A percentile compares a stretch with the other conserved stretches of the same genome.
Evolutionary conservation across 2,329 filamentous ascomycete genomes (phyloP).

Genomic region (Claviceps citrina): DNA sequence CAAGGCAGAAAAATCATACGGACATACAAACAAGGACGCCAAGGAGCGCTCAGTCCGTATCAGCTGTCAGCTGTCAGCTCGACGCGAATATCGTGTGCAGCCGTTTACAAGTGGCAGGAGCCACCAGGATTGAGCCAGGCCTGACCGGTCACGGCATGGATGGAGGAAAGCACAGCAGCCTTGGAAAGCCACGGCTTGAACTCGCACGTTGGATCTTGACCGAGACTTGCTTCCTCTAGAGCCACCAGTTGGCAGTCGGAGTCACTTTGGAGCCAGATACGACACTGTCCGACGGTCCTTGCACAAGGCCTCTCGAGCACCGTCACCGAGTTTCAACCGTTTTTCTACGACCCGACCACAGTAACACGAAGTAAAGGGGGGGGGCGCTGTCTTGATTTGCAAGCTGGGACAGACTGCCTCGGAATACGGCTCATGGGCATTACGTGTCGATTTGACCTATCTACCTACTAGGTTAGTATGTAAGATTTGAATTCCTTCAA

Average conservation of each 20-base stretch:
- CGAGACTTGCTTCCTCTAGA: neutral
- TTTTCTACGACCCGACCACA: neutral
- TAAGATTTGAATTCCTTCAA: neutral
- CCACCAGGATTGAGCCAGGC: neutral
- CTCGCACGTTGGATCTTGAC: neutral
- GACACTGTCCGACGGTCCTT: conserved; percentile 1
- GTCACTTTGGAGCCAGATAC: neutral
- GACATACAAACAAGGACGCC: neutral
- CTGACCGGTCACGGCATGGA: neutral
- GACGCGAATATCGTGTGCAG: conserved; percentile 1
- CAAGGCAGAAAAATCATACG: neutral
- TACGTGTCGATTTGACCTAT: neutral
- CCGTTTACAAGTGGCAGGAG: conserved; percentile 3
- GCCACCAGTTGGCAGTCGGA: neutral
- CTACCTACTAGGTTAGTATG: too few species aligned
- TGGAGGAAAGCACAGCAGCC: neutral
- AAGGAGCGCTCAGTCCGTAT: neutral
- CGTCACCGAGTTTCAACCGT: neutral
- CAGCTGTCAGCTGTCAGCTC: conserved; percentile 3
- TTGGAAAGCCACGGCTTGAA: neutral
- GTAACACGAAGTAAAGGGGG: conserved; percentile 1
- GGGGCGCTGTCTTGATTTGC: neutral
- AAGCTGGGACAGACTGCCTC: neutral
- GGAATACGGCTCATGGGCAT: neutral
- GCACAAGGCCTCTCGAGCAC: conserved; percentile 1